Evolutionary conservation across 805 yeast genomes (phyloP).

Genomic region (Schizosaccharomyces japonicus): DNA sequence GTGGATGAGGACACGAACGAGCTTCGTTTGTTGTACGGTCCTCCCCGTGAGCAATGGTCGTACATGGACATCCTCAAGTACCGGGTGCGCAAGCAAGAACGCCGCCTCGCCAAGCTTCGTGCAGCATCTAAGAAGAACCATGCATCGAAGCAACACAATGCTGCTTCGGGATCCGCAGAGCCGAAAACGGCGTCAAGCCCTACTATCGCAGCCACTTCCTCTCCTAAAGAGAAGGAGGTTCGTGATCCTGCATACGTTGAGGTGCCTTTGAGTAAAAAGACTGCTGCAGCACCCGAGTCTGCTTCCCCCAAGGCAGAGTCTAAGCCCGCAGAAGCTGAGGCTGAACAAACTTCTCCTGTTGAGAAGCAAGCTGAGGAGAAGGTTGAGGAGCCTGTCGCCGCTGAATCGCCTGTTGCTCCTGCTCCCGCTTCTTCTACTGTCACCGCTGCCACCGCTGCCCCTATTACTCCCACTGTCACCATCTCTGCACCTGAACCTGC

Average conservation of each 20-base stretch:
- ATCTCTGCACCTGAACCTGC: too few relatives aligned
- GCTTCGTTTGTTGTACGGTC: background rate
- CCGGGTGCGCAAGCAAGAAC: constrained; percentile 1
- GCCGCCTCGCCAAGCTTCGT: background rate
- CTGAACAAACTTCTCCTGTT: background rate
- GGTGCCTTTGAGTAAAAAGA: background rate
- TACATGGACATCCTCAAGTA: background rate
- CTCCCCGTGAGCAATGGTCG: constrained; percentile 4
- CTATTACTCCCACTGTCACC: too few relatives aligned
- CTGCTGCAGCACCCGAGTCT: background rate
- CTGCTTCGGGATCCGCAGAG: background rate
- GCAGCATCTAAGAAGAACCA: background rate
- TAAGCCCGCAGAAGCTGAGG: background rate
- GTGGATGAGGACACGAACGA: constrained; percentile 27
- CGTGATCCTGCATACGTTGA: background rate
- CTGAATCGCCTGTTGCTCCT: too few relatives aligned
- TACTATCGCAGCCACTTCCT: background rate
- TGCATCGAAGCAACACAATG: background rate
- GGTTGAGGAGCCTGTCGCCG: too few relatives aligned
- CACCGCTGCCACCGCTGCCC: too few relatives aligned
- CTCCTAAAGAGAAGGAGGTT: background rate
- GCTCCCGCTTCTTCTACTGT: too few relatives aligned
- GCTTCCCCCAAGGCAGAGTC: background rate
- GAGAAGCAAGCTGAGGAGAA: background rate
- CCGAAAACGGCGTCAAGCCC: background rate